Percentiles rank a stretch among this genome's conserved stretches.
Evolutionary conservation across 2,329 filamentous ascomycete genomes (phyloP).

Genomic region (Colletotrichum tabaci): DNA sequence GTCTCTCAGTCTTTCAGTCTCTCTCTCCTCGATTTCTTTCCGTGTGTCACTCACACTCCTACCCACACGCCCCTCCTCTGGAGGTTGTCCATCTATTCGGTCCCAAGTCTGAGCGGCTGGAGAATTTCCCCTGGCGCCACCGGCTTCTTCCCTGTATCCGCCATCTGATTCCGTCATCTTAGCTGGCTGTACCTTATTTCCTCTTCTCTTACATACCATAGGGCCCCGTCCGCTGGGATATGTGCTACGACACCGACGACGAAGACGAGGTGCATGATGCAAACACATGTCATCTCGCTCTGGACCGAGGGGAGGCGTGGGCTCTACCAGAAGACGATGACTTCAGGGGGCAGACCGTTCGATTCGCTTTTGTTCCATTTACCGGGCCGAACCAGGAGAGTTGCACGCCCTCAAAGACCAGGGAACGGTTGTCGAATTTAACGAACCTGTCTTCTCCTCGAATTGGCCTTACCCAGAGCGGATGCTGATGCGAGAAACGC

Average conservation of each 20-base stretch:
- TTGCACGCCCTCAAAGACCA: neutral
- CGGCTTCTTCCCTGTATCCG: conserved; percentile 23
- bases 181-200: conserved; percentile 6
- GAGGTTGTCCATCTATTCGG: neutral
- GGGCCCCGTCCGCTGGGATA: neutral
- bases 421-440: neutral
- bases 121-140: conserved; percentile 22
- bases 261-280: conserved; percentile 13
- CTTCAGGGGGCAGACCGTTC: neutral
- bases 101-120: conserved; percentile 21
- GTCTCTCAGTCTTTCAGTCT: neutral
- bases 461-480: neutral
- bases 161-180: neutral
- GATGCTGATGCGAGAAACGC: conserved; percentile 9
- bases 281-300: conserved; percentile 13
- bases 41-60: neutral
- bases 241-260: neutral
- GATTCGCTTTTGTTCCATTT: conserved; percentile 4
- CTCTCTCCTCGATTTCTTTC: neutral
- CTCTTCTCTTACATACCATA: neutral
- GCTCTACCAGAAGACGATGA: conserved; percentile 8
- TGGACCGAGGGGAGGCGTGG: conserved; percentile 8
- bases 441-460: neutral
- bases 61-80: neutral
- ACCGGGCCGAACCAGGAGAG: neutral